Evolutionary conservation across 106 monocot species (phyloP).

Genomic region (Platanthera zijinensis): DNA sequence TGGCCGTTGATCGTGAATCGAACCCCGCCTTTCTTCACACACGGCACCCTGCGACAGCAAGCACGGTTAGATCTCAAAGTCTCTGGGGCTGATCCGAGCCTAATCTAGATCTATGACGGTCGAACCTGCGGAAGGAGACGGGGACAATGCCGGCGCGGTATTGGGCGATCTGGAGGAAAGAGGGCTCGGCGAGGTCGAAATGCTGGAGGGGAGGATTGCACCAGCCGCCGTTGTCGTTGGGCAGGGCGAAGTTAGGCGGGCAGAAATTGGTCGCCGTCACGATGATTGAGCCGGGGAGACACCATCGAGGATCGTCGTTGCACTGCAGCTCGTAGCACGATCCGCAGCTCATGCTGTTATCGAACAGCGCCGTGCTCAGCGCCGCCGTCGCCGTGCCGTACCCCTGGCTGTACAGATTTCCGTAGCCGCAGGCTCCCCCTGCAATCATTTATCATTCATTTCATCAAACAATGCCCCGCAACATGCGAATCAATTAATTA

Average conservation of each 20-base stretch:
- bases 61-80: neutral
- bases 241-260: conserved; percentile 37
- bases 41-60: conserved; percentile 27
- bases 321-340: conserved; percentile 45
- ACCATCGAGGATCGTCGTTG: conserved; percentile 33
- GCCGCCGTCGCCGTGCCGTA: conserved; percentile 49
- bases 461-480: neutral
- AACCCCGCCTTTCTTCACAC: conserved; percentile 64
- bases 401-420: conserved; percentile 42
- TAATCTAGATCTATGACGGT: neutral
- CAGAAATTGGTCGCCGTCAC: conserved; percentile 55
- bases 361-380: conserved; percentile 39
- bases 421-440: conserved; percentile 44
- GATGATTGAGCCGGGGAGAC: conserved; percentile 32
- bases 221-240: conserved; percentile 54
- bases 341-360: conserved; percentile 39
- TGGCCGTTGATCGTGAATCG: conserved; percentile 69
- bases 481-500: neutral
- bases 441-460: neutral
- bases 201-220: conserved; percentile 58
- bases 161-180: conserved; percentile 44
- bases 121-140: conserved; percentile 31
- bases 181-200: conserved; percentile 48
- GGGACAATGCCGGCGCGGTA: conserved; percentile 45
- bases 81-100: too few relatives aligned